Percentiles rank a stretch among this genome's conserved stretches.
Conservation (phyloP, 768 basidiomycete species). For the Boletus insuetus region DNA sequence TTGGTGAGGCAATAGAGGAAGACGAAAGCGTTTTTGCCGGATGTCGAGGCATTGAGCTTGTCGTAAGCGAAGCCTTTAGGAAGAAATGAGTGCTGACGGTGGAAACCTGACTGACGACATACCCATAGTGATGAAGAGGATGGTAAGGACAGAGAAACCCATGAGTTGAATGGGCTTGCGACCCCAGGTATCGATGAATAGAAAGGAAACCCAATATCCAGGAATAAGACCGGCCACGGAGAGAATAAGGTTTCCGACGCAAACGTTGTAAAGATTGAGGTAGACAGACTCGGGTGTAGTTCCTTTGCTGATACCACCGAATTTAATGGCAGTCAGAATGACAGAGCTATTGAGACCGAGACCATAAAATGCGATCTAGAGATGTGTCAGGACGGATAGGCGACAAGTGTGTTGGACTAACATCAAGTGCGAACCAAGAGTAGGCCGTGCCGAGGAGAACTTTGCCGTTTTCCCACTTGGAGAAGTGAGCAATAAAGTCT, state of each 20-base stretch:
- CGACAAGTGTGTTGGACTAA: conserved; percentile 32
- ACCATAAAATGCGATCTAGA: conserved; percentile 83
- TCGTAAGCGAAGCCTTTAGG: conserved; percentile 63
- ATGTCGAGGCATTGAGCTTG: conserved; percentile 43
- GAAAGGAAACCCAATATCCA: conserved; percentile 57
- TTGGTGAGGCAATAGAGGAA: conserved; percentile 85
- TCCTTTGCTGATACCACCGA: conserved; percentile 42
- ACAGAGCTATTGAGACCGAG: conserved; percentile 80
- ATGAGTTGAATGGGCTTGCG: conserved; percentile 80
- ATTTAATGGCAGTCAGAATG: conserved; percentile 70
- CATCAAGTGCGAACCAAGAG: conserved; percentile 88
- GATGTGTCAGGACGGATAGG: background rate
- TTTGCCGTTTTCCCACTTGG: conserved; percentile 76
- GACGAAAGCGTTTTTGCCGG: conserved; percentile 59
- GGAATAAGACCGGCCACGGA: conserved; percentile 79
- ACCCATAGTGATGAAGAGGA: conserved; percentile 71
- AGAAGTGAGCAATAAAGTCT: conserved; percentile 71
- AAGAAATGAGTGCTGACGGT: conserved; percentile 2
- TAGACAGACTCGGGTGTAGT: conserved; percentile 37
- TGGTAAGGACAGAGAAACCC: conserved; percentile 68
- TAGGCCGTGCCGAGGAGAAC: conserved; percentile 74
- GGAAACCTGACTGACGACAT: conserved; percentile 16
- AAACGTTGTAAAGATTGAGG: conserved; percentile 58
- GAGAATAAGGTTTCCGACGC: conserved; percentile 74
- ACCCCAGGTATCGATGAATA: conserved; percentile 76